These are phyloP conservation scores for Pythium diclinum DNA, from an alignment of 352 stramenopile genomes.

Conservation along the genomic window DNA sequence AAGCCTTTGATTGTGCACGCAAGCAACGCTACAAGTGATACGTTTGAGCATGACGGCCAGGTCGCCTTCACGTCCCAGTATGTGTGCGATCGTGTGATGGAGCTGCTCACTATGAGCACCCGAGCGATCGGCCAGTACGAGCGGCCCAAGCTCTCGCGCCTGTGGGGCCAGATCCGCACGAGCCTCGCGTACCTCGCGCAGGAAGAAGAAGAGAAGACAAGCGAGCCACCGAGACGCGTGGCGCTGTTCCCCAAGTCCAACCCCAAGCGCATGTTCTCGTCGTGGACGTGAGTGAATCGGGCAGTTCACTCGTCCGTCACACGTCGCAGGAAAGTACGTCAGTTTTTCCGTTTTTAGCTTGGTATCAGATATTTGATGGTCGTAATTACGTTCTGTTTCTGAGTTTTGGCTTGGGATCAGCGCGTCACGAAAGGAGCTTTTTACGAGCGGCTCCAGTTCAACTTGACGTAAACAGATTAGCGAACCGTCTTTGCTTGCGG, in stretches of 20 bases:
- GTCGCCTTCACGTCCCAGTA: constrained; percentile 28
- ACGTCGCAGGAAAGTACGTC: constrained; percentile 14
- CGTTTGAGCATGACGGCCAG: constrained; percentile 2
- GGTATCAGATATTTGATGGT: no score
- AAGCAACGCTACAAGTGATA: background rate
- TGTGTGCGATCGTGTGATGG: constrained; percentile 24
- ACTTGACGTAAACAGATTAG: constrained; percentile 27
- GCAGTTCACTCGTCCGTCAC: constrained; percentile 8
- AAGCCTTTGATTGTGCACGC: constrained; percentile 1
- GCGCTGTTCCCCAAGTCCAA: background rate
- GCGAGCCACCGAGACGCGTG: constrained; percentile 2
- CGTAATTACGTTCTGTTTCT: background rate
- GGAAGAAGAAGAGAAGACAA: constrained; percentile 28
- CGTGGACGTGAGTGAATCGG: background rate
- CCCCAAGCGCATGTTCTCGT: background rate
- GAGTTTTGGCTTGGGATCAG: background rate
- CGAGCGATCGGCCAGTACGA: background rate
- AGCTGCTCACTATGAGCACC: background rate
- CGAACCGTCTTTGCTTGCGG: constrained; percentile 4
- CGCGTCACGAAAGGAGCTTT: background rate
- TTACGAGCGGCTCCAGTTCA: constrained; percentile 22
- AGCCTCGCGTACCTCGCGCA: constrained; percentile 19
- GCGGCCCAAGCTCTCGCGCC: background rate
- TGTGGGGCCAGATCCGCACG: constrained; percentile 21
- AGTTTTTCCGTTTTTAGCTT: background rate